Base-by-base conservation (phyloP, 257 asterid genomes). In the Ilex asprella region DNA sequence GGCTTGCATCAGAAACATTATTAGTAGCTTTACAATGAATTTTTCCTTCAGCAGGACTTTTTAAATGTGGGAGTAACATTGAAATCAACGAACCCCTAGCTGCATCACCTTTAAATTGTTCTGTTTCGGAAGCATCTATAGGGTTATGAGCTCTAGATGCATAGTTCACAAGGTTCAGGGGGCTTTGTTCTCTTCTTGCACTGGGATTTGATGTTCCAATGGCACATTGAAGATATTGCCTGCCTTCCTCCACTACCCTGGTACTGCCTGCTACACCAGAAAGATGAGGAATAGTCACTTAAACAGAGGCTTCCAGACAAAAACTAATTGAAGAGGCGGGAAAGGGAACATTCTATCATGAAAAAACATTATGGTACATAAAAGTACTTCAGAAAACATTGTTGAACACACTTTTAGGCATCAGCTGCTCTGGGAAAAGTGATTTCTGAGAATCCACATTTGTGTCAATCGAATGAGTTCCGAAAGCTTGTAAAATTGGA, bases 191-290 rank as follows among this genome's bases (percentile, higher is more conserved):
- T 60, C 74, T 79, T 70, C 77, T 65, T 61, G 60, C 66, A 65
- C 61, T 43, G 12, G 66, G 59, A 62, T 63, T 71, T 55, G 73
- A 64, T 52, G 65, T 30, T 27, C 57, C 61, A 71, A 60, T 67
- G 46, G 67, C 62, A 61, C 55, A n/a, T 46, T 63, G 77, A 58
- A 47, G 54, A 66, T 57, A 62, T 71, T 55, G 69, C 63, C 63
- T 63, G 31, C 69, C 64, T 51, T 60, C 73, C 63, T 69, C 78
- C 64, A 59, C 56, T 71, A 60, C 61, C 66, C 63, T 39, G 50
- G 67, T 59, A 65, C 67, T 70, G 41, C 77, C 69, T 54, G 75
- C 70, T 71, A 73, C 79, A 76, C 63, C 27, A 67, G 63, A 64
- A 59, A 68, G 12, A 55, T 51, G 60, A 59, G 5, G 35, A 8